phyloP scores from a whole-genome alignment of 768 basidiomycete genomes.

The Crassisporium funariophilum region DNA sequence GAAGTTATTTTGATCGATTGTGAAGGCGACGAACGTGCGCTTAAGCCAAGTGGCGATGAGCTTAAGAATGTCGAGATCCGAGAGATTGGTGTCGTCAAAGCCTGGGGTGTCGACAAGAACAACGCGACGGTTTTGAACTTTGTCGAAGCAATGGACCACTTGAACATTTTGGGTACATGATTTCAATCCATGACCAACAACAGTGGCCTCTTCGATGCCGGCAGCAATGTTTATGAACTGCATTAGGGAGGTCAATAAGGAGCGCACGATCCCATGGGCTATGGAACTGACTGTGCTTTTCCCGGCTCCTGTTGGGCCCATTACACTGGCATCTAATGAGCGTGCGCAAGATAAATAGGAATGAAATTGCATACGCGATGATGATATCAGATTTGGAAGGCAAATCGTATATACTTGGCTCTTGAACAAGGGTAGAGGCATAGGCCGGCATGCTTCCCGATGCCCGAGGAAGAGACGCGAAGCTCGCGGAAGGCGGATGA shows the following conservation, averaged over 20 bases:
- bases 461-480: background rate
- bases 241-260: background rate
- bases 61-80: conserved; percentile 25
- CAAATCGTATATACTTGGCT: background rate
- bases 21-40: conserved; percentile 11
- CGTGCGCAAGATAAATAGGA: background rate
- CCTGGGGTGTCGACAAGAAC: conserved; percentile 32
- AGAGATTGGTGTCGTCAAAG: conserved; percentile 25
- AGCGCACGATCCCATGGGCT: too few relatives aligned
- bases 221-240: conserved; percentile 39
- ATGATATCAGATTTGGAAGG: background rate
- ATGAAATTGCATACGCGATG: background rate
- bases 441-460: background rate
- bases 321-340: conserved; percentile 6
- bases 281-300: conserved; percentile 21
- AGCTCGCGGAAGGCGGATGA: background rate
- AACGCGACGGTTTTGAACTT: conserved; percentile 2
- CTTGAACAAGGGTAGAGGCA: background rate
- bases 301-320: conserved; percentile 20
- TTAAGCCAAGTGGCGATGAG: conserved; percentile 26
- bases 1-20: background rate
- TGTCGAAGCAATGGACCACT: conserved; percentile 10
- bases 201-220: conserved; percentile 25
- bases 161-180: conserved; percentile 36
- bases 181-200: conserved; percentile 32